Evolutionary conservation across 208 protist genomes (phyloP).

Genomic region (Vickermania ingenoplastis): DNA sequence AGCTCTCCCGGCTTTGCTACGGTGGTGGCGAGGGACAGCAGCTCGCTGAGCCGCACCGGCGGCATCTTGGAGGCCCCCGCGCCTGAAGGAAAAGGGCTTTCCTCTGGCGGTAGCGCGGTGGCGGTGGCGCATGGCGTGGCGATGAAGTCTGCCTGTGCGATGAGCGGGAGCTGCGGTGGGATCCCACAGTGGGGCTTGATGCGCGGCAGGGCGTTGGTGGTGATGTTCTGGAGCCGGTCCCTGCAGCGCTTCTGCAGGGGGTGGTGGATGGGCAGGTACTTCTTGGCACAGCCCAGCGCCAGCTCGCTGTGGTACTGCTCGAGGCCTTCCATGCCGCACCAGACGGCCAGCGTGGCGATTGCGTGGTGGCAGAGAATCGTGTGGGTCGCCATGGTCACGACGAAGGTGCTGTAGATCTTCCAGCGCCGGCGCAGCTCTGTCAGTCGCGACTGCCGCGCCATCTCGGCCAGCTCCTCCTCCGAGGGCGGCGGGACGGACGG

Average conservation of each 20-base stretch:
- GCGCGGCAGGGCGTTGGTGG: slow-evolving; percentile 12
- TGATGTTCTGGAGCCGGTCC: slow-evolving; percentile 14
- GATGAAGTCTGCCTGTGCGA: slow-evolving; percentile 17
- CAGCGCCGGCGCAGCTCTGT: background rate
- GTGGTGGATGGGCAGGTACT: slow-evolving; percentile 26
- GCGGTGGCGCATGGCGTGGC: background rate
- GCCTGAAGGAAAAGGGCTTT: slow-evolving; percentile 1
- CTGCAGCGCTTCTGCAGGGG: slow-evolving; percentile 20
- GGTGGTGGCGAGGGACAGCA: background rate
- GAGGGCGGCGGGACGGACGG: background rate
- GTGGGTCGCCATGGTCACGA: slow-evolving; percentile 32
- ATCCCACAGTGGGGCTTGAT: slow-evolving; percentile 4
- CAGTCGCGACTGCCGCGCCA: background rate
- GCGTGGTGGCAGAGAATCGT: slow-evolving; percentile 62
- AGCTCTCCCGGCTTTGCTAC: background rate
- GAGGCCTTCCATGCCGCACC: slow-evolving; percentile 30
- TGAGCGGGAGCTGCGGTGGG: slow-evolving; percentile 19
- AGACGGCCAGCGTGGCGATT: slow-evolving; percentile 54
- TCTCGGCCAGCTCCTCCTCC: background rate
- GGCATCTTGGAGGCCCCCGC: background rate
- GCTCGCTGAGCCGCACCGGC: background rate
- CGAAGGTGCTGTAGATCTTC: slow-evolving; percentile 15
- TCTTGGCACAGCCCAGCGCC: slow-evolving; percentile 49
- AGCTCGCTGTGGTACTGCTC: slow-evolving; percentile 71
- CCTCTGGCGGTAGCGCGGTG: background rate